Base-by-base conservation (phyloP, 805 yeast species). In the Candida peoriensis region DNA sequence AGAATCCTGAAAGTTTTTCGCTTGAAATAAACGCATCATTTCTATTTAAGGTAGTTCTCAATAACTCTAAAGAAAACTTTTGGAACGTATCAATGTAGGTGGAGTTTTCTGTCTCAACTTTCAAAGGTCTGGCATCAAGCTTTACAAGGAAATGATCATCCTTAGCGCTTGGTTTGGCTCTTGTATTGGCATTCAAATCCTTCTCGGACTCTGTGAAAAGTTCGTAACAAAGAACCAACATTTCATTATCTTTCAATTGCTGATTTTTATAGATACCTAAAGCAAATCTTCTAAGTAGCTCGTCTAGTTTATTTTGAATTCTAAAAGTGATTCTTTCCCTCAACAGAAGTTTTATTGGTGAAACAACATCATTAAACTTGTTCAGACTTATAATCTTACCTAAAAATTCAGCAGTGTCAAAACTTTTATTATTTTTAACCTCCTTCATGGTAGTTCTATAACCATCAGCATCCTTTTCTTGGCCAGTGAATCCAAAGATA, bases 391-490 rank as follows among this genome's bases (percentile, higher is more conserved):
- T 72, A 50, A 77, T 76, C 12, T 76, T 58, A 0, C 95, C 72
- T 30, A 90, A 52, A 14, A 87, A 63, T 59, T 89, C 95, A 19
- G 81, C 94, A 5, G 93, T 76, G 47, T 93, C 97, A 53, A 65
- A 83, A 65, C 95, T 81, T 61, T 87, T 87, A 52, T 85, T 86
- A 44, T 77, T 80, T 55, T 87, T 89, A 23, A 93, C 90, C 64
- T 90, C 98, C 48, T 82, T 84, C 78, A 88, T 84, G 42, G 80
- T 78, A 20, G 85, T 79, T 34, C 74, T 74, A 52, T 93, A 90
- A 14, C 88, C 96, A 42, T 88, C 97, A 5, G 93, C 89, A 44
- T 93, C 97, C 55, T 93, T 90, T 52, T 93, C 97, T 52, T 81
- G 82, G 23, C 96, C 95, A 4, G 95, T 84, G 8, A 81, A 73